Conservation (phyloP, 148 eudicot species). For the Oxyria digyna region DNA sequence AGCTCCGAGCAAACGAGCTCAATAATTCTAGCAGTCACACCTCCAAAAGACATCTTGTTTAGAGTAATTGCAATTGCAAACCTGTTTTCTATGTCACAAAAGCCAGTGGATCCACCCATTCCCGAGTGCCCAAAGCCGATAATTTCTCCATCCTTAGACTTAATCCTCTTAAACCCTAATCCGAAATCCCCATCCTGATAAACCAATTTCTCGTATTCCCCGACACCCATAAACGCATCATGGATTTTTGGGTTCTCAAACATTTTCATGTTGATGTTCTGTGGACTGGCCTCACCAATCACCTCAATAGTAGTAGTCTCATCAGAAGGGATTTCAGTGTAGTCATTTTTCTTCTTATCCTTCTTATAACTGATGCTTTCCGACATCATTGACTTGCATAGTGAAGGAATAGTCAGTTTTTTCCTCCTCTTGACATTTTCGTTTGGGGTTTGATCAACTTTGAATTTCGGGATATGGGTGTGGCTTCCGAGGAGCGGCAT, state of each 20-base stretch:
- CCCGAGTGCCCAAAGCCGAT: conserved; percentile 91
- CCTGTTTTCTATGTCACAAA: conserved; percentile 55
- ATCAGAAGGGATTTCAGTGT: conserved; percentile 29
- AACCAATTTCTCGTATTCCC: conserved; percentile 58
- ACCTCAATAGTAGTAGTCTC: conserved; percentile 16
- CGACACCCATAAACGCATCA: conserved; percentile 76
- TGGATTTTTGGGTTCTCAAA: conserved; percentile 56
- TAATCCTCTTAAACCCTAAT: conserved; percentile 62
- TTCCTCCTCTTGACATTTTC: conserved; percentile 23
- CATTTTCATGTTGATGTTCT: conserved; percentile 18
- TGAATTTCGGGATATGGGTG: conserved; percentile 58
- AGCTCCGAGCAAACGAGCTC: conserved; percentile 75
- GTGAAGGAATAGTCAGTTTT: conserved; percentile 19
- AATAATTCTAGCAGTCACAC: conserved; percentile 54
- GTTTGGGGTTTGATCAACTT: conserved; percentile 23
- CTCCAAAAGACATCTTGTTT: conserved; percentile 79
- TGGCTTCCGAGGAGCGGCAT: conserved; percentile 76
- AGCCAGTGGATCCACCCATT: conserved; percentile 92
- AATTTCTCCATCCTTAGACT: conserved; percentile 40
- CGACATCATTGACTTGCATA: conserved; percentile 26
- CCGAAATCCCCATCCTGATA: conserved; percentile 58
- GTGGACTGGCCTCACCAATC: conserved; percentile 5
- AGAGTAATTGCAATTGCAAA: conserved; percentile 79
- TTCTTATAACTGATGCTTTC: conserved; percentile 17
- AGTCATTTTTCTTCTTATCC: conserved; percentile 15